These are phyloP conservation scores for Ramaria sp. DNA, from an alignment of 768 basidiomycete species.

Conservation along the genomic window DNA sequence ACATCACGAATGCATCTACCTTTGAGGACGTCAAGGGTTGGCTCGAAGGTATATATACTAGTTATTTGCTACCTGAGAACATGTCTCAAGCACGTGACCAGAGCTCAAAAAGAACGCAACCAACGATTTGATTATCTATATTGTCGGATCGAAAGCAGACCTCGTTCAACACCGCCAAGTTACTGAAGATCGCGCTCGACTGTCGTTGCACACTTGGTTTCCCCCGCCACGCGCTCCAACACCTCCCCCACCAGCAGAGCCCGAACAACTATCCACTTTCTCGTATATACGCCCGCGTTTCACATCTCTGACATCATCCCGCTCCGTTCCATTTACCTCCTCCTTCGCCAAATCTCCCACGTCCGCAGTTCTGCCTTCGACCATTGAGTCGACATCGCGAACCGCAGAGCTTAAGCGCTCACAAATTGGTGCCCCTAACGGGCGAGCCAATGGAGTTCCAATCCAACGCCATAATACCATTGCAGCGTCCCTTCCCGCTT, in stretches of 20 bases:
- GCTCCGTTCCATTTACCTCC: conserved; percentile 48
- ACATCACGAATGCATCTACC: conserved; percentile 81
- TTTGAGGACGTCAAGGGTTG: conserved; percentile 89
- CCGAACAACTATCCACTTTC: conserved; percentile 44
- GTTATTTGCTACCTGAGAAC: conserved; percentile 4
- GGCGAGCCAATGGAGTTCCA: not conserved
- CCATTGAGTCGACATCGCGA: conserved; percentile 37
- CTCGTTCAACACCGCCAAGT: conserved; percentile 62
- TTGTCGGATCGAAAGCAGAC: conserved; percentile 91
- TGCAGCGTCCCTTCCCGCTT: conserved; percentile 30
- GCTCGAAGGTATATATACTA: conserved; percentile 54
- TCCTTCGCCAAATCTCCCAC: conserved; percentile 31
- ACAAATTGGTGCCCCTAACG: conserved; percentile 30
- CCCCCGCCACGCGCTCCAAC: conserved; percentile 65
- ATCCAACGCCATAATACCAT: conserved; percentile 31
- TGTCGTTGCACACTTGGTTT: conserved; percentile 80
- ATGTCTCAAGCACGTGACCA: conserved; percentile 23
- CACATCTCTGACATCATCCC: conserved; percentile 58
- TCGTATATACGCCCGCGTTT: conserved; percentile 74
- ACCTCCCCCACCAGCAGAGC: conserved; percentile 54
- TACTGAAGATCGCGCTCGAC: conserved; percentile 72
- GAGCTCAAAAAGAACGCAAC: conserved; percentile 87
- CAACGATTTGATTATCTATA: conserved; percentile 84
- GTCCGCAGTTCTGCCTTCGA: conserved; percentile 49
- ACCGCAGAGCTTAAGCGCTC: conserved; percentile 43